These are phyloP conservation scores for Avicennia marina DNA, from an alignment of 257 asterid species.

Conservation along the genomic window DNA sequence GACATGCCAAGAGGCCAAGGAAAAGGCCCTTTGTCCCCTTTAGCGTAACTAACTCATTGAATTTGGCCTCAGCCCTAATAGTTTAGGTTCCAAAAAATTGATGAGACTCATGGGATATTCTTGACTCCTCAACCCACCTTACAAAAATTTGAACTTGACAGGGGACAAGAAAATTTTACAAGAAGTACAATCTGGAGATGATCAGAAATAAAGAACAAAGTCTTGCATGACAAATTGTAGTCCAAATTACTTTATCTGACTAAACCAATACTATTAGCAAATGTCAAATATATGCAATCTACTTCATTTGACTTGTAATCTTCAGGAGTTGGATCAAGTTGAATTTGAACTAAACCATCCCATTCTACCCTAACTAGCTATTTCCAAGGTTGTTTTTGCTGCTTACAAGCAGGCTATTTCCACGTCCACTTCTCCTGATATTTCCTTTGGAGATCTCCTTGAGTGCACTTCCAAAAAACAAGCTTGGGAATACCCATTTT, in stretches of 20 bases:
- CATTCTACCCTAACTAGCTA: constrained; percentile 14
- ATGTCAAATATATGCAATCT: background rate
- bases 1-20: background rate
- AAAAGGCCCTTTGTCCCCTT: constrained; percentile 22
- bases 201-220: background rate
- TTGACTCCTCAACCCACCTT: constrained; percentile 33
- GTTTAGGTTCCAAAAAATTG: constrained; percentile 34
- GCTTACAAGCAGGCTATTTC: constrained; percentile 27
- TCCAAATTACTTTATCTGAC: no score
- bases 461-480: constrained; percentile 39
- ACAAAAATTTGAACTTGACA: constrained; percentile 2
- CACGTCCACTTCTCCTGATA: background rate
- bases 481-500: constrained; percentile 49
- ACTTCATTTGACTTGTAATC: background rate
- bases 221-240: background rate
- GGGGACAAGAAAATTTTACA: background rate
- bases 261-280: no score
- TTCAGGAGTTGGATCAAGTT: background rate
- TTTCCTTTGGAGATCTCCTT: background rate
- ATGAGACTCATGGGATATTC: constrained; percentile 69
- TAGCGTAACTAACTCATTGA: constrained; percentile 18
- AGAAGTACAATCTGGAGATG: background rate
- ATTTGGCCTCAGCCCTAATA: constrained; percentile 23
- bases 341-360: background rate
- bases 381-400: constrained; percentile 71